phyloP scores from a whole-genome alignment of 495 filamentous ascomycete genomes.

The Daldinia bambusicola region DNA sequence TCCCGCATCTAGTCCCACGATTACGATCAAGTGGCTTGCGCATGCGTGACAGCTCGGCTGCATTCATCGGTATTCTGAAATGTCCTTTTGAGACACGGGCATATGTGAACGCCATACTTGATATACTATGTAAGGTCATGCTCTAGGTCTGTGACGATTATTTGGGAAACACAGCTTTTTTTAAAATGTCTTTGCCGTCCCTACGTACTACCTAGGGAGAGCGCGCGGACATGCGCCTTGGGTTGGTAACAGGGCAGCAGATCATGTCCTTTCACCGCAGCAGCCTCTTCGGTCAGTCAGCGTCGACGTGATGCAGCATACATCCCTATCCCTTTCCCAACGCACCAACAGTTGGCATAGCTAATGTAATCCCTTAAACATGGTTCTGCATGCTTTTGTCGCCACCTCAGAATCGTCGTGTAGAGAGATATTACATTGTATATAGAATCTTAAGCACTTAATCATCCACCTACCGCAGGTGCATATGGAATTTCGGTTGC shows the following conservation, averaged over 20 bases:
- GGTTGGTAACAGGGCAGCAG: constrained; percentile 25
- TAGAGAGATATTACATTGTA: not conserved
- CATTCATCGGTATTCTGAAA: constrained; percentile 40
- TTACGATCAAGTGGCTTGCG: constrained; percentile 37
- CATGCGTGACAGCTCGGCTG: constrained; percentile 43
- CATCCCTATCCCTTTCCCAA: constrained; percentile 23
- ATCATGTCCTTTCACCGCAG: constrained; percentile 21
- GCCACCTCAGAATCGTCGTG: not conserved
- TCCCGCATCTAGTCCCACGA: constrained; percentile 44
- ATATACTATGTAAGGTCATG: constrained; percentile 9
- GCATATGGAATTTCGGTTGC: not conserved
- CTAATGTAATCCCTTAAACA: not conserved
- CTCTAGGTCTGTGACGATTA: constrained; percentile 9
- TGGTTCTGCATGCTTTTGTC: not conserved
- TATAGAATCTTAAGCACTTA: too few relatives aligned
- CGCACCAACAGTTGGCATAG: constrained; percentile 37
- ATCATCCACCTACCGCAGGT: too few relatives aligned
- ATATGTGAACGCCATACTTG: constrained; percentile 25
- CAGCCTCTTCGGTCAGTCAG: constrained; percentile 20
- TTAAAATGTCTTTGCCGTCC: not conserved
- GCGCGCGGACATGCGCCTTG: constrained; percentile 12
- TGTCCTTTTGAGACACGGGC: constrained; percentile 26
- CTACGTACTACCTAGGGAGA: constrained; percentile 28
- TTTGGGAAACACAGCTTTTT: constrained; percentile 29
- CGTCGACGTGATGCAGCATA: constrained; percentile 20